Conservation (phyloP, 139 green algal species). For the Bryopsis sp. region DNA sequence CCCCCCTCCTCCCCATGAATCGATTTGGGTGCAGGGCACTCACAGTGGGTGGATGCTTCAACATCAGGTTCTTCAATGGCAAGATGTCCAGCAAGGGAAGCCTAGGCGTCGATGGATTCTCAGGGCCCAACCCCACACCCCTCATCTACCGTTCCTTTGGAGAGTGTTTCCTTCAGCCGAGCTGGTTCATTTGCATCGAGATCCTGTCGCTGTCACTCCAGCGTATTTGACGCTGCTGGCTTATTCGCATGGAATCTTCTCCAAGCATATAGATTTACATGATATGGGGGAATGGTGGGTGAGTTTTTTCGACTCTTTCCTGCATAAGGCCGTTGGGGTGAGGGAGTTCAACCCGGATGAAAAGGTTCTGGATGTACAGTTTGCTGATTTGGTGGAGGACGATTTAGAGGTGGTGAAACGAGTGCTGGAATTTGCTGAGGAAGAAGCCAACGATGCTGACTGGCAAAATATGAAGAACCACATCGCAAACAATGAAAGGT, state of each 20-base stretch:
- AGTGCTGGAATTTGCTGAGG: background rate
- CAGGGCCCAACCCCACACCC: background rate
- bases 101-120: background rate
- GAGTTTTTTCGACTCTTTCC: background rate
- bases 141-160: background rate
- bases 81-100: background rate
- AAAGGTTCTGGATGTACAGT: background rate
- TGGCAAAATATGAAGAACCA: background rate
- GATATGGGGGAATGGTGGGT: background rate
- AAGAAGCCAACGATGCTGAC: background rate
- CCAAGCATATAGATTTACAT: background rate
- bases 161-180: background rate
- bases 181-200: background rate
- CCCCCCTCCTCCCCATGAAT: too few relatives aligned
- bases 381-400: background rate
- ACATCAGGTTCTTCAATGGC: background rate
- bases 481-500: background rate
- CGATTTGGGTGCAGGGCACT: too few relatives aligned
- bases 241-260: background rate
- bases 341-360: background rate
- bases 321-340: background rate
- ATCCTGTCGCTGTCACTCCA: background rate
- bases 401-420: background rate
- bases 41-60: too few relatives aligned
- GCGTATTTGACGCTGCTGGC: background rate